Conservation (phyloP, 495 filamentous ascomycete species). For the Daldinia grandis region DNA sequence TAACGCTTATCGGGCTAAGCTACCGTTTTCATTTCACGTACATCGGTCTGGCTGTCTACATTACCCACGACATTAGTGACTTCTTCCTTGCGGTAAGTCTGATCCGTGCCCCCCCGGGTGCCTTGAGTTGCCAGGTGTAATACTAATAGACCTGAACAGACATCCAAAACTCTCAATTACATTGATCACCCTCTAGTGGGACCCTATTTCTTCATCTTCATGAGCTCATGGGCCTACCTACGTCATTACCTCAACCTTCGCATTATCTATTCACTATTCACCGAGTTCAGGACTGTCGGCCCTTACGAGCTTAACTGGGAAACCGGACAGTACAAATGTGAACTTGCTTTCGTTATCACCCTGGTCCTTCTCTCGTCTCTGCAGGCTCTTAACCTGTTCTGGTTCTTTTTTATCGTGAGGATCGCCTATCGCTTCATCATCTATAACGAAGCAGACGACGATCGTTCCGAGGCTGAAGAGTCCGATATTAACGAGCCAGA, state of each 20-base stretch:
- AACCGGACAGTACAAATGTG: slow-evolving; percentile 83
- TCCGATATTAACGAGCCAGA: slow-evolving; percentile 57
- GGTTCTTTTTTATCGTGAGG: slow-evolving; percentile 82
- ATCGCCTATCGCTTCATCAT: slow-evolving; percentile 69
- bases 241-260: slow-evolving; percentile 90
- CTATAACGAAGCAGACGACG: slow-evolving; percentile 58
- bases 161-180: slow-evolving; percentile 95
- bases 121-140: neutral
- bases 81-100: slow-evolving; percentile 92
- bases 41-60: slow-evolving; percentile 96
- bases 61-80: slow-evolving; percentile 94
- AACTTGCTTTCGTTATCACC: slow-evolving; percentile 77
- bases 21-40: slow-evolving; percentile 99
- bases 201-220: slow-evolving; percentile 87
- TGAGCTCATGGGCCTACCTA: slow-evolving; percentile 87
- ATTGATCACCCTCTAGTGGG: slow-evolving; percentile 77
- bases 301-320: slow-evolving; percentile 89
- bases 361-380: slow-evolving; percentile 73
- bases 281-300: slow-evolving; percentile 87
- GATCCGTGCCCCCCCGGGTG: neutral
- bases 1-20: slow-evolving; percentile 86
- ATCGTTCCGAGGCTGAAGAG: slow-evolving; percentile 59
- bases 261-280: slow-evolving; percentile 85
- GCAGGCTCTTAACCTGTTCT: slow-evolving; percentile 86
- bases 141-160: slow-evolving; percentile 57